Conservation (phyloP, 2,329 filamentous ascomycete species). For the Phialocephala sp. region DNA sequence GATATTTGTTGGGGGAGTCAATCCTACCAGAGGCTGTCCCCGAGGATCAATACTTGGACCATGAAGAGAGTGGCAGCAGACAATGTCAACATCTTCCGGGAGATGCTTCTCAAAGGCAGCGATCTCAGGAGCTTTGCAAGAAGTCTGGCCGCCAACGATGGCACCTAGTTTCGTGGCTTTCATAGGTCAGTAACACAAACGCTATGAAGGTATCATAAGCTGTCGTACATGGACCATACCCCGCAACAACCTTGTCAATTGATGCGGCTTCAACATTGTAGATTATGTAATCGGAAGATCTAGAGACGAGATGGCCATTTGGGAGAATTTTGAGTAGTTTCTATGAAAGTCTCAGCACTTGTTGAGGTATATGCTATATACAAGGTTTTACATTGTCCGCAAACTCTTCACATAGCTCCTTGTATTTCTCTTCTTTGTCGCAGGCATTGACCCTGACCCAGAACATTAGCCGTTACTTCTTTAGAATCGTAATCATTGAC, state of each 20-base stretch:
- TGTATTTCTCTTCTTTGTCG: slow-evolving; percentile 88
- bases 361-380: slow-evolving; percentile 45
- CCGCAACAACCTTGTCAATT: slow-evolving; percentile 84
- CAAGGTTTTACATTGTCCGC: slow-evolving; percentile 76
- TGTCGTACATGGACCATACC: slow-evolving; percentile 88
- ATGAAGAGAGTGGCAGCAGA: slow-evolving; percentile 96
- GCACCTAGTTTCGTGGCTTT: slow-evolving; percentile 91
- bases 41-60: slow-evolving; percentile 87
- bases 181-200: slow-evolving; percentile 6
- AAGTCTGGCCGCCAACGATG: slow-evolving; percentile 96
- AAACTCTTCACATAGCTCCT: slow-evolving; percentile 81
- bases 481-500: background rate
- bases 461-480: slow-evolving; percentile 36
- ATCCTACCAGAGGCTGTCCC: slow-evolving; percentile 81
- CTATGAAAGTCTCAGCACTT: slow-evolving; percentile 58
- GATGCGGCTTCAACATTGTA: slow-evolving; percentile 96
- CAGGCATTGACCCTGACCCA: slow-evolving; percentile 84
- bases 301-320: slow-evolving; percentile 95
- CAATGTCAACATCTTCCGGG: slow-evolving; percentile 86
- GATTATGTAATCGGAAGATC: slow-evolving; percentile 97
- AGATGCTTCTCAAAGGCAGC: slow-evolving; percentile 89
- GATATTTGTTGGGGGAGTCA: slow-evolving; percentile 3
- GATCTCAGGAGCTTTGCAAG: slow-evolving; percentile 97
- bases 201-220: slow-evolving; percentile 3
- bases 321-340: slow-evolving; percentile 84